Conservation (phyloP, 306 rosid genomes). For the Amphicarpaea edgeworthii region DNA sequence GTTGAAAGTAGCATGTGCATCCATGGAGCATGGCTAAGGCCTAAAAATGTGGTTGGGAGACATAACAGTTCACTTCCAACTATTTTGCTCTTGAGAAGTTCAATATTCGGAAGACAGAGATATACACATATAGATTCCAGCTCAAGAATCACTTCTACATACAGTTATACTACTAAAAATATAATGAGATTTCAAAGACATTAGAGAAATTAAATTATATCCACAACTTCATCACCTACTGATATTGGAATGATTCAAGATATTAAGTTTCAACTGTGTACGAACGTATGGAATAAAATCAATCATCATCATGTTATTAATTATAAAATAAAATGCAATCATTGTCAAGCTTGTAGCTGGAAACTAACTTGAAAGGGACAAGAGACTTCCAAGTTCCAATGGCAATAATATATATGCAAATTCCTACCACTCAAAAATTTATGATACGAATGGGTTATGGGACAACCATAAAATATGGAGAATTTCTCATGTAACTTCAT, state of each 20-base stretch:
- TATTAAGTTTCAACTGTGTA: slow-evolving; percentile 9
- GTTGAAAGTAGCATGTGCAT: slow-evolving; percentile 59
- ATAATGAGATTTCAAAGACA: neutral
- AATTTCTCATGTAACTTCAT: slow-evolving; percentile 4
- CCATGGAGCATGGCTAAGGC: slow-evolving; percentile 39
- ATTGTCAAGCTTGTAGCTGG: slow-evolving; percentile 17
- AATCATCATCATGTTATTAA: neutral
- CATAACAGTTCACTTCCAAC: slow-evolving; percentile 58
- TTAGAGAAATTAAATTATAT: slow-evolving; percentile 31
- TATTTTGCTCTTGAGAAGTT: slow-evolving; percentile 35
- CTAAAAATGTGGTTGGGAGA: slow-evolving; percentile 50
- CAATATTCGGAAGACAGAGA: slow-evolving; percentile 35
- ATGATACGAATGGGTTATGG: neutral
- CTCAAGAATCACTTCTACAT: slow-evolving; percentile 36
- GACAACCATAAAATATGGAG: slow-evolving; percentile 2
- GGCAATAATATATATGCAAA: neutral
- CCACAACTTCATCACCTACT: slow-evolving; percentile 24
- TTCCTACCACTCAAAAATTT: neutral
- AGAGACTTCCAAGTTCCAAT: slow-evolving; percentile 15
- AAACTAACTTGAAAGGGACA: slow-evolving; percentile 13
- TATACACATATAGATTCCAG: slow-evolving; percentile 41
- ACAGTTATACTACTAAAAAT: slow-evolving; percentile 9
- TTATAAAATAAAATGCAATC: slow-evolving; percentile 17
- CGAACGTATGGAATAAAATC: slow-evolving; percentile 10
- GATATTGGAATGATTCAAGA: slow-evolving; percentile 1